These are phyloP conservation scores for Pisolithus thermaeus DNA, from an alignment of 1,284 basidiomycete genomes.

Conservation along the genomic window DNA sequence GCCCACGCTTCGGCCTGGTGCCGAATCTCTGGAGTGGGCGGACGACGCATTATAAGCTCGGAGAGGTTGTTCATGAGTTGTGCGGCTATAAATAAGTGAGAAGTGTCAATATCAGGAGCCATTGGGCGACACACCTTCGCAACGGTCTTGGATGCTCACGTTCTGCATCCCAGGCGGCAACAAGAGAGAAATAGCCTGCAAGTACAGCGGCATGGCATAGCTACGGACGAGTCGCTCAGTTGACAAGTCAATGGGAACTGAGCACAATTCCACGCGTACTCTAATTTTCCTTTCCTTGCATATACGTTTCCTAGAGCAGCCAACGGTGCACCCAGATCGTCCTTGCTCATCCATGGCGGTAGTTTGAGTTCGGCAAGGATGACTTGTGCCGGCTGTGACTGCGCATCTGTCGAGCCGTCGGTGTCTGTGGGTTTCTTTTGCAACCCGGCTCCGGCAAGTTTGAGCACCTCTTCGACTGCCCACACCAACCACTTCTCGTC, in stretches of 20 bases:
- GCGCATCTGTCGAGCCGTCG: not conserved
- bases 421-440: not conserved
- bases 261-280: slow-evolving; percentile 38
- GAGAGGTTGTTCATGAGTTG: slow-evolving; percentile 67
- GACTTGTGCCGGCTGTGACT: slow-evolving; percentile 5
- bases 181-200: slow-evolving; percentile 61
- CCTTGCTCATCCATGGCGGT: slow-evolving; percentile 53
- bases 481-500: slow-evolving; percentile 57
- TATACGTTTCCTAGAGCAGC: slow-evolving; percentile 66
- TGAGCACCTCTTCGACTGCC: slow-evolving; percentile 58
- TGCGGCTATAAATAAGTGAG: slow-evolving; percentile 42
- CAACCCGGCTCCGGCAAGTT: slow-evolving; percentile 28
- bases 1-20: slow-evolving; percentile 60
- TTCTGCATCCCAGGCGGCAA: slow-evolving; percentile 42
- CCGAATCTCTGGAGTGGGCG: slow-evolving; percentile 39
- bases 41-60: slow-evolving; percentile 48
- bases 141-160: slow-evolving; percentile 44
- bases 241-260: not conserved
- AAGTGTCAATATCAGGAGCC: not conserved
- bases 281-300: slow-evolving; percentile 46
- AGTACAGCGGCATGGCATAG: slow-evolving; percentile 59
- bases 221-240: slow-evolving; percentile 29
- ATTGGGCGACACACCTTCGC: slow-evolving; percentile 43
- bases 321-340: slow-evolving; percentile 64
- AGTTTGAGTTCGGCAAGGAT: slow-evolving; percentile 49